These are phyloP conservation scores for Backusella mclennaniae DNA, from an alignment of 192 early-diverging fungal species.

Conservation along the genomic window DNA sequence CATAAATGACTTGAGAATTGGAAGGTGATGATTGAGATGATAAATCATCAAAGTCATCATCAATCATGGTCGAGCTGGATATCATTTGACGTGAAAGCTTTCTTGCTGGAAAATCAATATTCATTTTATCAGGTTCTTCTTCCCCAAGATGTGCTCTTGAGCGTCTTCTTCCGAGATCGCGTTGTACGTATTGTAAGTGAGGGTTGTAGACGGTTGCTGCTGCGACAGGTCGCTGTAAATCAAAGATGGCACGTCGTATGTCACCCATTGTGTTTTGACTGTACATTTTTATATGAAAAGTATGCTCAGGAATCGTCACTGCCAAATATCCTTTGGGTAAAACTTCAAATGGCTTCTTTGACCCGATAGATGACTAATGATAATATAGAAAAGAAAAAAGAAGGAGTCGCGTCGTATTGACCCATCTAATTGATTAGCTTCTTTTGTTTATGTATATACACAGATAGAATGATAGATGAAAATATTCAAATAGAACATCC, in stretches of 20 bases:
- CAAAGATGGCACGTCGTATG: constrained; percentile 11
- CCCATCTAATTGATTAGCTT: background rate
- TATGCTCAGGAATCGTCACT: background rate
- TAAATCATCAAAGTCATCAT: constrained; percentile 16
- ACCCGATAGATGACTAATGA: background rate
- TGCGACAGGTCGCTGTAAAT: background rate
- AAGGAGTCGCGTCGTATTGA: background rate
- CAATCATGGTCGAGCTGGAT: background rate
- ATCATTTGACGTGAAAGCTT: background rate
- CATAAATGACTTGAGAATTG: background rate
- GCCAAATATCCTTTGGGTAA: constrained; percentile 12
- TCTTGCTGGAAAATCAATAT: constrained; percentile 9
- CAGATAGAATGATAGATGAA: background rate
- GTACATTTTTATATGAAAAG: constrained; percentile 14
- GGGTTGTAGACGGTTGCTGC: background rate
- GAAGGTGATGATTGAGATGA: constrained; percentile 11
- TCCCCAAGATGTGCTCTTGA: constrained; percentile 7
- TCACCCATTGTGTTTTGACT: constrained; percentile 12
- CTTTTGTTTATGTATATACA: background rate
- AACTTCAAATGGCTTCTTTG: constrained; percentile 8
- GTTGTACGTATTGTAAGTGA: background rate
- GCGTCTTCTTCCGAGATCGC: constrained; percentile 7
- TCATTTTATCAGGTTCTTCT: constrained; percentile 2
- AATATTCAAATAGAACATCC: background rate
- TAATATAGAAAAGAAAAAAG: background rate